Base-by-base conservation (phyloP, 495 filamentous ascomycete species). In the Penicillium coprophilum region DNA sequence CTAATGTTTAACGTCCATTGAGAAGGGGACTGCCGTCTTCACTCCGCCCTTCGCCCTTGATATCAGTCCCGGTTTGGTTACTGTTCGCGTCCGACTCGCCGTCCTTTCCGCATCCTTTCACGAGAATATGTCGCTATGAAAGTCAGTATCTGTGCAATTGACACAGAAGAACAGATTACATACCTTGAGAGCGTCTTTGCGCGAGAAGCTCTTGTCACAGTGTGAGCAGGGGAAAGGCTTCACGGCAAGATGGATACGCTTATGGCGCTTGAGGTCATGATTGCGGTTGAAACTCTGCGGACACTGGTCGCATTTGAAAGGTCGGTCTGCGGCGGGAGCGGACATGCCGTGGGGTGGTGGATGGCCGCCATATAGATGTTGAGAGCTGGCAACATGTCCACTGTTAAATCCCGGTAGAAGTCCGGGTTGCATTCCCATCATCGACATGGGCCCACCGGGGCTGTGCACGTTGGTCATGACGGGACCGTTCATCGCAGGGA, bases 121-220 rank as follows among this genome's bases (percentile, higher is more conserved):
- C 93, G 9, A 97, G 82, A 41, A 89, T 85, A 77, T 97, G 94
- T 63, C 93, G 82, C 93, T 97, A 62, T n/a, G 6, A 13, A 27
- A 11, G 54, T 68, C 56, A 69, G 65, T 50, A 20, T 0, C 10
- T 15, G 20, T 4, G 15, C 17, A 34, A 6, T 31, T 31, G 30
- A 28, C 12, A 46, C 12, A 46, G 58, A 49, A 46, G 57, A 51
- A 11, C 19, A 13, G 40, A 50, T 20, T 55, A 48, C 80, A 56
- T 65, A 97, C 94, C 89, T 98, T 98, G 13, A 98, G 79, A 19
- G 94, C 94, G 78, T 98, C 94, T 70, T 97, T 98, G 39, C 94
- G 77, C 19, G 91, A 96, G 62, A 98, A 98, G 71, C 90, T 94
- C 83, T 97, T 98, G 31, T 96, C 92, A 65, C 94, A 98, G 62